Base-by-base conservation (phyloP, 495 filamentous ascomycete genomes). In the Aspergillus panamensis region DNA sequence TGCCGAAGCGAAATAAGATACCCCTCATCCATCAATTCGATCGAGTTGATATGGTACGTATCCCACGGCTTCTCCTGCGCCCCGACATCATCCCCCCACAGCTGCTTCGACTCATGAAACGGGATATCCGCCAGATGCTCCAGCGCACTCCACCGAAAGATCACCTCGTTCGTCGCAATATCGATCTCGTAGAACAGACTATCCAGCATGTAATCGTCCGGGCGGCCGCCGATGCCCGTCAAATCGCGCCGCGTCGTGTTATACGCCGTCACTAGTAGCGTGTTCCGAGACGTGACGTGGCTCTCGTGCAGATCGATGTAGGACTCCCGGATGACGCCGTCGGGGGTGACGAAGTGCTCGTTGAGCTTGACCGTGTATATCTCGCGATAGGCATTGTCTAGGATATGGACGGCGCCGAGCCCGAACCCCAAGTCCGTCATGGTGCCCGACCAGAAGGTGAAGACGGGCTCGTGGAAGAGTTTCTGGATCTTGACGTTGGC, bases 251-350 rank as follows among this genome's bases (percentile, higher is more conserved):
- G 72, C 14, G 79, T 80, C 13, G 75, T 67, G 50, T 83, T 78
- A 60, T 84, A 84, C 12, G 80, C 75, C n/a, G 78, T 77, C 30
- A 82, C 78, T 9, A 83, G 66, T 30, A 82, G 66, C 0, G 81
- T 85, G 55, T 80, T 71, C 30, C 77, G 71, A 5, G 63, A 45
- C 12, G 77, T 80, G 43, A 81, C 65, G 17, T 68, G 71, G 30
- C 77, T 77, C 64, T 82, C 79, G 59, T 82, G 80, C 8, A 79
- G 51, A 53, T 77, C 75, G 48, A 71, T 70, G 55, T 72, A 73
- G 0, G 67, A 73, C 16, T 65, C 66, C n/a, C 60, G 62, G 48
- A 49, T 25, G 5, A 51, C 48, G 54, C 60, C 64, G 47, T 73
- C 69, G 2, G 69, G 69, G 0, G 69, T 67, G 40, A 69, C 51